Percentiles rank a stretch among this genome's conserved stretches.
phyloP scores from a whole-genome alignment of 2,329 filamentous ascomycete species.

The Xylariaceae sp. region DNA sequence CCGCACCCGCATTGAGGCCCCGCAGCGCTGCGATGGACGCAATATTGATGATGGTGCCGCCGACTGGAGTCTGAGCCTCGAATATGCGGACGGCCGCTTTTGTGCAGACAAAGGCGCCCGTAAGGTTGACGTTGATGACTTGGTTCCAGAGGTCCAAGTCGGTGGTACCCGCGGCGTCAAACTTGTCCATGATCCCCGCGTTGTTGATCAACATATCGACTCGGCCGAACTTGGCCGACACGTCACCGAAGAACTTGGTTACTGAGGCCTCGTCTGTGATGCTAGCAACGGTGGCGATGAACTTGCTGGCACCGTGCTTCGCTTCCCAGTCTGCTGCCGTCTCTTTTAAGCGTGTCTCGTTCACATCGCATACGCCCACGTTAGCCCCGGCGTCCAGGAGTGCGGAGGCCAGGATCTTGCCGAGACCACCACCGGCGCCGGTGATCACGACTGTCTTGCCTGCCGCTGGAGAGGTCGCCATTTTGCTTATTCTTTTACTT shows the following conservation, averaged over 20 bases:
- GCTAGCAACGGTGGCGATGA: slow-evolving; percentile 28
- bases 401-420: slow-evolving; percentile 31
- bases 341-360: slow-evolving; percentile 26
- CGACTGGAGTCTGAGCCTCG: slow-evolving; percentile 36
- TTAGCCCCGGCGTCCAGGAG: slow-evolving; percentile 34
- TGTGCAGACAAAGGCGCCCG: slow-evolving; percentile 51
- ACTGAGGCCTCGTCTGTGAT: slow-evolving; percentile 34
- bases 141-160: slow-evolving; percentile 49
- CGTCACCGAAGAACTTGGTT: slow-evolving; percentile 26
- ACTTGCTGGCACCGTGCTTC: slow-evolving; percentile 8
- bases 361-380: slow-evolving; percentile 35
- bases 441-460: slow-evolving; percentile 29
- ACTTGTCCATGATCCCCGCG: slow-evolving; percentile 56
- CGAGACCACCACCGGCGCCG: slow-evolving; percentile 35
- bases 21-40: slow-evolving; percentile 16
- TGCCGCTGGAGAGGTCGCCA: slow-evolving; percentile 11
- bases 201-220: slow-evolving; percentile 60
- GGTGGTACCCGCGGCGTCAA: slow-evolving; percentile 50
- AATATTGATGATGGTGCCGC: slow-evolving; percentile 27
- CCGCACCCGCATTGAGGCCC: slow-evolving; percentile 36
- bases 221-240: slow-evolving; percentile 36
- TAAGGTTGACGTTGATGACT: slow-evolving; percentile 56
- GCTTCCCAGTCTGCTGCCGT: slow-evolving; percentile 13
- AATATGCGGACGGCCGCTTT: slow-evolving; percentile 50
- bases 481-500: background rate